A percentile compares a stretch with the other conserved stretches of the same genome.
Conservation (phyloP, 2,329 filamentous ascomycete genomes). For the Phaeosphaeriaceae sp. region DNA sequence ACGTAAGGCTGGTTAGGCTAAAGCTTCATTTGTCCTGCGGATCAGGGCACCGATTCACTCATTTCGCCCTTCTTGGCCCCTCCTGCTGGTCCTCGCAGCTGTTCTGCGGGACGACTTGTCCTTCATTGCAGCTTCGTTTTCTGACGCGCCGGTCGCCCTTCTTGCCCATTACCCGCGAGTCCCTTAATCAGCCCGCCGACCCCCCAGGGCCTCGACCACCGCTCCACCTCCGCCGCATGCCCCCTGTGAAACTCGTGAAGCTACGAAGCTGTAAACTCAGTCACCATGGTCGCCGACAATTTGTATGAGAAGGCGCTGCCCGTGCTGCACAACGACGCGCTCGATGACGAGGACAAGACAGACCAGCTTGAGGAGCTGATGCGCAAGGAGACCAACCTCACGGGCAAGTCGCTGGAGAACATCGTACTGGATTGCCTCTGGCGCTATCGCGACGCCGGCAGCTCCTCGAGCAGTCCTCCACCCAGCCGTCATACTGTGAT, state of each 20-base stretch:
- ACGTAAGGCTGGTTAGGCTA: slow-evolving; percentile 21
- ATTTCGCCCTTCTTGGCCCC: slow-evolving; percentile 22
- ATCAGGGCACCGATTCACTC: slow-evolving; percentile 23
- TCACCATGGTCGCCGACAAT: slow-evolving; percentile 80
- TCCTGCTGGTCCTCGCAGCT: slow-evolving; percentile 22
- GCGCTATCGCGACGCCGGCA: slow-evolving; percentile 73
- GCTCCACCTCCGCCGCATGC: background rate
- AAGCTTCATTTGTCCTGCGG: slow-evolving; percentile 29
- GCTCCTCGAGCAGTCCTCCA: slow-evolving; percentile 76
- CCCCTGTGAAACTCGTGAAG: no score
- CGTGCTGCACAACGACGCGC: slow-evolving; percentile 78
- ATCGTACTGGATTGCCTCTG: slow-evolving; percentile 89
- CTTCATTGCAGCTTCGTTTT: slow-evolving; percentile 28
- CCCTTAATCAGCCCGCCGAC: slow-evolving; percentile 31
- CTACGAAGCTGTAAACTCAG: background rate
- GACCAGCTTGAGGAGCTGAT: slow-evolving; percentile 89
- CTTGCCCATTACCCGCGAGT: slow-evolving; percentile 17
- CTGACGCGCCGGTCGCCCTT: slow-evolving; percentile 29
- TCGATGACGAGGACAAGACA: slow-evolving; percentile 95
- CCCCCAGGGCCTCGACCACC: slow-evolving; percentile 12
- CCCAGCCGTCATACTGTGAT: slow-evolving; percentile 88
- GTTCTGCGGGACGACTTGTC: slow-evolving; percentile 24
- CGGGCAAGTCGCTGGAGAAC: slow-evolving; percentile 83
- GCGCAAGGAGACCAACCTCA: slow-evolving; percentile 76
- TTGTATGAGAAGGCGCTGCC: slow-evolving; percentile 91